Evolutionary conservation across 2,329 filamentous ascomycete genomes (phyloP).

Genomic region (Ophiocordyceps australis): DNA sequence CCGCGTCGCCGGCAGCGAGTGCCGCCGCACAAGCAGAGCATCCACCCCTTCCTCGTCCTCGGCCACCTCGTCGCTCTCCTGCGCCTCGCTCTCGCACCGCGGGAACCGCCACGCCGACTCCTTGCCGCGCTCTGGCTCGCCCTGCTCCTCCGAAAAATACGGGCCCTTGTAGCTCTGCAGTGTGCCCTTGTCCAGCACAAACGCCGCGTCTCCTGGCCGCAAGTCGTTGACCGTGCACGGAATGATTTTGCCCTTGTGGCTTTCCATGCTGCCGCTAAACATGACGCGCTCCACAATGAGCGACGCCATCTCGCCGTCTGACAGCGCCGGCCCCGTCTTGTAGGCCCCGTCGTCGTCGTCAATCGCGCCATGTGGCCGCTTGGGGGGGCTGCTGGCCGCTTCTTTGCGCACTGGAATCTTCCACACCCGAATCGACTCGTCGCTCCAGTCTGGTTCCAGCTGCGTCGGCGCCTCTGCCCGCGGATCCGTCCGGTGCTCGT

Average conservation of each 20-base stretch:
- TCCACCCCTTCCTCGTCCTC: conserved; percentile 3
- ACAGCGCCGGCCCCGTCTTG: conserved; percentile 4
- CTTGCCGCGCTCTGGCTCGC: conserved; percentile 6
- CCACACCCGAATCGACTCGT: conserved; percentile 71
- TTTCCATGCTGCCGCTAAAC: conserved; percentile 14
- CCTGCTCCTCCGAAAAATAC: conserved; percentile 5
- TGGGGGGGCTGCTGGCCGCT: conserved; percentile 15
- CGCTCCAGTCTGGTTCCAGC: conserved; percentile 48
- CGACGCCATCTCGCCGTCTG: conserved; percentile 12
- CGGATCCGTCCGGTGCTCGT: conserved; percentile 42
- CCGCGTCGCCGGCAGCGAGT: conserved; percentile 44
- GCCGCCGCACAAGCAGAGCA: conserved; percentile 8
- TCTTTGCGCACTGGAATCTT: conserved; percentile 37
- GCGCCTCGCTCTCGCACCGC: conserved; percentile 2
- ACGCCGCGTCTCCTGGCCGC: conserved; percentile 19
- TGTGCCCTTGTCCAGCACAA: conserved; percentile 43
- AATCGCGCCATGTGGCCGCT: conserved; percentile 8
- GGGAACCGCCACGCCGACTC: conserved; percentile 12
- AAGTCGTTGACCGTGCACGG: conserved; percentile 10
- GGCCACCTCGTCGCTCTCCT: conserved; percentile 3
- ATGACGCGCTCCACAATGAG: conserved; percentile 15
- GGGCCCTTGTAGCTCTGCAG: conserved; percentile 57
- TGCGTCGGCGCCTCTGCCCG: conserved; percentile 9
- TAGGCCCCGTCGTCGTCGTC: neutral
- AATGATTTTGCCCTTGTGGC: conserved; percentile 6